Percentiles rank a stretch among this genome's conserved stretches.
These are phyloP conservation scores for Lenzites betulinus DNA, from an alignment of 768 basidiomycete genomes.

Conservation along the genomic window DNA sequence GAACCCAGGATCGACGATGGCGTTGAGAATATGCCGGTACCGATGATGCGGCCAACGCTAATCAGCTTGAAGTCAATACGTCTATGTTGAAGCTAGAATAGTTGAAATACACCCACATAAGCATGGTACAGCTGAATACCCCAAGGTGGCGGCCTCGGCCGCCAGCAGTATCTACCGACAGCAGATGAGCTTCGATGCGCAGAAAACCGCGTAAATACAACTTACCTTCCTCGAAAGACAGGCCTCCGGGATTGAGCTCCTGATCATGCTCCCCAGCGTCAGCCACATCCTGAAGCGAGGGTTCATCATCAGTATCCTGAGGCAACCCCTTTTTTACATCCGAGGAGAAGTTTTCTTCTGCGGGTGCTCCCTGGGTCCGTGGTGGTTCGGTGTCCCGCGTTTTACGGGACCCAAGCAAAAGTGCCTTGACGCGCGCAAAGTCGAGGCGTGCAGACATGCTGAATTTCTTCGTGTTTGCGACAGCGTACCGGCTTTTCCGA, in stretches of 20 bases:
- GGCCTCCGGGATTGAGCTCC: constrained; percentile 40
- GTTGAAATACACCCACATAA: constrained; percentile 40
- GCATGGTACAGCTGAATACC: constrained; percentile 54
- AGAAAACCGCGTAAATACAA: background rate
- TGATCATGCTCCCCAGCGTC: constrained; percentile 13
- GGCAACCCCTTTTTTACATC: background rate
- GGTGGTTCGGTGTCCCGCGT: background rate
- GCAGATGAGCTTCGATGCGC: background rate
- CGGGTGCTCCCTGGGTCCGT: background rate
- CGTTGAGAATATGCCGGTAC: constrained; percentile 35
- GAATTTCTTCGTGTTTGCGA: too few species aligned
- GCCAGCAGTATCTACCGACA: constrained; percentile 44
- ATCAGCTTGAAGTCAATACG: background rate
- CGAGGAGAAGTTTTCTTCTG: too few species aligned
- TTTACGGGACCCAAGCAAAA: background rate
- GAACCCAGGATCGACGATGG: constrained; percentile 30
- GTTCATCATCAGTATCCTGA: background rate
- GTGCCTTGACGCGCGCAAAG: background rate
- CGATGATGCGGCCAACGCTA: constrained; percentile 34
- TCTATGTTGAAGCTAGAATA: background rate
- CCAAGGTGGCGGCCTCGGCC: constrained; percentile 59
- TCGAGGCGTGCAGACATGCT: background rate
- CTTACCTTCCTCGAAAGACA: constrained; percentile 47
- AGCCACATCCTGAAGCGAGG: background rate
- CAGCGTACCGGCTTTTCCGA: background rate